Evolutionary conservation across 2,329 filamentous ascomycete genomes (phyloP), one percentile per base, ranked within the genome.

Genomic region (Lachnellula occidentalis): DNA sequence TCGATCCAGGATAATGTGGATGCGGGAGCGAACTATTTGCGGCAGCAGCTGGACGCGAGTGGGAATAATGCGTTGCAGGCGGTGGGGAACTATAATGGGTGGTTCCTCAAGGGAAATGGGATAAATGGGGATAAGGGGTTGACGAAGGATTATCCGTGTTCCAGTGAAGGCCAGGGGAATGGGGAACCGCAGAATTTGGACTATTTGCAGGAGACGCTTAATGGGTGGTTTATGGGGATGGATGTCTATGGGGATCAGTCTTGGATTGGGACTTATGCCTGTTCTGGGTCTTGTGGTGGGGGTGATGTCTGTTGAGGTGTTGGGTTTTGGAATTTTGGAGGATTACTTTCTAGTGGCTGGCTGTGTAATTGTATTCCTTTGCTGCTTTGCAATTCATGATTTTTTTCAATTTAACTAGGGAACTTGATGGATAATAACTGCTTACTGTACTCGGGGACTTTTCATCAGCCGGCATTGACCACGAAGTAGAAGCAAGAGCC

Each of bases 11-110:
- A 71, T 36, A 71, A 72, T 41, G 67, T 69, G 14, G 59, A 71
- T 54, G 70, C 67, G 22, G 69, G 68, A 19, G 69, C 69, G 4
- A 62, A 65, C 41, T 66, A 67, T n/a, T 62, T 71, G 42, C 55
- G 57, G 17, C 36, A 51, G 0, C 61, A 63, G 24, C 61, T 72
- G 3, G 59, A 67, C 17, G 50, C 34, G 1, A 37, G 58, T 21
- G 60, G 56, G 22, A 63, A 64, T 2, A 71, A 72, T 57, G 68
- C 67, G 3, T 59, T 72, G 19, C 51, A 58, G 27, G 70, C 69
- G 6, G 64, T 72, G 34, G 69, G 69, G 15, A 56, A 58, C n/a
- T 72, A 71, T 54, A 71, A 71, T 49, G 69, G 69, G 43, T 72
- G 68, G 69, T 71, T 71, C 57, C 68, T 64, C 22, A 66, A 64